Conservation (phyloP, 176 grass and related monocot genomes). For the Aegilops umbellulata region DNA sequence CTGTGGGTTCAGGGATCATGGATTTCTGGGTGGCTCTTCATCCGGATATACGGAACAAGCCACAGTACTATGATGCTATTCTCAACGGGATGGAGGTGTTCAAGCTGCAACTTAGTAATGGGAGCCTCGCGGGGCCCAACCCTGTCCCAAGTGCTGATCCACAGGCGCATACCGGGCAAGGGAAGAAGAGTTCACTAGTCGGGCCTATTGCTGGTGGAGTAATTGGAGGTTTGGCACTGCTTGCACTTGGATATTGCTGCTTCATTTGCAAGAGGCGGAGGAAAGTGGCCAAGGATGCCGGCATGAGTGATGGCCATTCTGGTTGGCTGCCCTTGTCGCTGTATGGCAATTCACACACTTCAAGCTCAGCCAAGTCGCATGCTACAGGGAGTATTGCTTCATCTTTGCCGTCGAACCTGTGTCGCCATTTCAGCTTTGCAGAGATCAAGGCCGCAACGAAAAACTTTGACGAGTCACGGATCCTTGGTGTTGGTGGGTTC, state of each 20-base stretch:
- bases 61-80: conserved; percentile 64
- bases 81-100: conserved; percentile 93
- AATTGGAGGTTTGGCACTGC: conserved; percentile 42
- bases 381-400: conserved; percentile 73
- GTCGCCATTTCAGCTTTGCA: conserved; percentile 81
- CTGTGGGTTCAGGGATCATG: conserved; percentile 39
- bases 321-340: conserved; percentile 74
- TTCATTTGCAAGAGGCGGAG: conserved; percentile 40
- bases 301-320: conserved; percentile 73
- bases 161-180: too few species aligned
- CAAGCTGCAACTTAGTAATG: conserved; percentile 63
- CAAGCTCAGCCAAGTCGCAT: conserved; percentile 61
- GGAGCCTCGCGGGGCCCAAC: conserved; percentile 78
- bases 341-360: conserved; percentile 81
- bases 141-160: conserved; percentile 31
- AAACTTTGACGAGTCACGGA: conserved; percentile 75
- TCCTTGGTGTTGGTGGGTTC: conserved; percentile 90
- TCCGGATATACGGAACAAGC: conserved; percentile 29
- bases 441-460: conserved; percentile 86
- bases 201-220: conserved; percentile 62
- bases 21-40: conserved; percentile 73
- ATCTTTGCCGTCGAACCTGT: conserved; percentile 87
- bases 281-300: conserved; percentile 55
- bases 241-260: conserved; percentile 58
- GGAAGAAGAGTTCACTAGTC: conserved; percentile 28